Evolutionary conservation across 164 flowering plant genomes (phyloP).

Genomic region (Chimonanthus salicifolius): DNA sequence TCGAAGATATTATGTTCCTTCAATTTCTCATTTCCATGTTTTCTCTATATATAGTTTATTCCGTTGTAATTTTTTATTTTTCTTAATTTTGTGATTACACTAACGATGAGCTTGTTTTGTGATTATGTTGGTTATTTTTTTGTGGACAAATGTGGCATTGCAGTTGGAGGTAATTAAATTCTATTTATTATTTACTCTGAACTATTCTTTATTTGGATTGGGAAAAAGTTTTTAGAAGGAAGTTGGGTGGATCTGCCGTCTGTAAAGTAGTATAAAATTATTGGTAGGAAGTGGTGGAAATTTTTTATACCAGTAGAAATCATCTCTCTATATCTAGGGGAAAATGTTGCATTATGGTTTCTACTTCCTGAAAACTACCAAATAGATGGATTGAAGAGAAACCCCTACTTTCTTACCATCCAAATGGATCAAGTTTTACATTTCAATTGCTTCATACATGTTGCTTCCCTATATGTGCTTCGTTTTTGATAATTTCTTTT

Average conservation of each 20-base stretch:
- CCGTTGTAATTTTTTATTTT: neutral
- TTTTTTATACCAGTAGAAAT: neutral
- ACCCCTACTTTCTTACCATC: no score
- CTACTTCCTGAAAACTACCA: no score
- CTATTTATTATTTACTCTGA: neutral
- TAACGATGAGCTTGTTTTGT: neutral
- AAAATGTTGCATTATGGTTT: no score
- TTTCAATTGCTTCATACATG: neutral
- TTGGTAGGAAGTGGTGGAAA: no score
- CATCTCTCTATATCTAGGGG: no score
- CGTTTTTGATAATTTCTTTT: neutral
- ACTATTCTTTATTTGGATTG: no score
- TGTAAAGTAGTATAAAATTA: no score
- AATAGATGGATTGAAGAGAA: no score
- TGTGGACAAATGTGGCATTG: constrained; percentile 1
- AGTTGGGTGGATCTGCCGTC: no score
- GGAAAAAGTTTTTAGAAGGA: no score
- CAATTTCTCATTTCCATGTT: no score
- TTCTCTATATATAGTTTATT: neutral
- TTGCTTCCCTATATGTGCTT: neutral
- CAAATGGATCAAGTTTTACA: neutral
- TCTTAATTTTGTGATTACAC: neutral
- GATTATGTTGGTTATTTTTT: neutral
- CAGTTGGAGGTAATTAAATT: constrained; percentile 30
- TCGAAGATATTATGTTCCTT: neutral